phyloP scores from a whole-genome alignment of 116 monocot species.

The Iris pallida region DNA sequence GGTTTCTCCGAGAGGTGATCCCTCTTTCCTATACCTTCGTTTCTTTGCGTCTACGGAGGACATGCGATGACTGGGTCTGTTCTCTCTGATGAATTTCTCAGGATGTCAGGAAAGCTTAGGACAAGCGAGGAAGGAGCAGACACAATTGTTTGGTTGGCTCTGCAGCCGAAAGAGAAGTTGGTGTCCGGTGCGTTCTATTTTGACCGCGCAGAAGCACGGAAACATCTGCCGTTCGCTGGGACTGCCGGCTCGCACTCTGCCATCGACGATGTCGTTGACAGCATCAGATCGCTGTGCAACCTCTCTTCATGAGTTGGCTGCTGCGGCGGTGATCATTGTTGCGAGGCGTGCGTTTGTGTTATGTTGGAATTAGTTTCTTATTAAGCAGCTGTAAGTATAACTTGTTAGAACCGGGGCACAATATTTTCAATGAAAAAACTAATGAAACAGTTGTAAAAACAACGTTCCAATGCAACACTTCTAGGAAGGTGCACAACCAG shows the following conservation, averaged over 20 bases:
- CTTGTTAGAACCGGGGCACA: no score
- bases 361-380: no score
- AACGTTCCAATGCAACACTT: no score
- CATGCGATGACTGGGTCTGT: neutral
- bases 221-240: slow-evolving; percentile 63
- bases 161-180: slow-evolving; percentile 85
- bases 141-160: slow-evolving; percentile 74
- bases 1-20: slow-evolving; percentile 45
- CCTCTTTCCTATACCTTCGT: neutral
- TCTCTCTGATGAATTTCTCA: slow-evolving; percentile 13
- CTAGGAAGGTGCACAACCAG: no score
- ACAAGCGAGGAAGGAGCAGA: slow-evolving; percentile 75
- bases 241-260: slow-evolving; percentile 49
- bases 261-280: slow-evolving; percentile 43
- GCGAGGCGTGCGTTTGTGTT: no score
- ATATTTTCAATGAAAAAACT: no score
- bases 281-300: slow-evolving; percentile 35
- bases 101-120: slow-evolving; percentile 64
- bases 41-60: neutral
- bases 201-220: slow-evolving; percentile 74
- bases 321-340: no score
- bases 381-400: no score
- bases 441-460: no score
- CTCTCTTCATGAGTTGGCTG: slow-evolving; percentile 16
- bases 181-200: slow-evolving; percentile 76